Evolutionary conservation across 2,329 filamentous ascomycete genomes (phyloP).

Genomic region (Trichophyton mentagrophytes): DNA sequence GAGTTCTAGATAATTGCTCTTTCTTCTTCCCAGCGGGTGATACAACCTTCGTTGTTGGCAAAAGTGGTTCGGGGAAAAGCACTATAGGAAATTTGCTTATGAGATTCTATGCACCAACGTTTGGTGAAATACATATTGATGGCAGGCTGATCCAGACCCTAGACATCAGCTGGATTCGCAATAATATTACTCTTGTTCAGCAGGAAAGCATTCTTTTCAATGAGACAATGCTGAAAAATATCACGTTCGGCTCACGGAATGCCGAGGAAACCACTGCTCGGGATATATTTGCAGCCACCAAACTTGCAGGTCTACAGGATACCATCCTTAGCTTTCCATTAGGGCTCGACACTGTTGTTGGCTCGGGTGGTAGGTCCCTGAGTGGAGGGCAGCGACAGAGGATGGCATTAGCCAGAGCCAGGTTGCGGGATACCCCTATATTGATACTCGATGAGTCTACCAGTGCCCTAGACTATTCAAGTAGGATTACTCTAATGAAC

Average conservation of each 20-base stretch:
- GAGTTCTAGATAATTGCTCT: constrained; percentile 48
- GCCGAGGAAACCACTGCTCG: constrained; percentile 38
- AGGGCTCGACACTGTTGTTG: constrained; percentile 60
- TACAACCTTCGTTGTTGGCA: constrained; percentile 69
- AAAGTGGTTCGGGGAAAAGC: constrained; percentile 85
- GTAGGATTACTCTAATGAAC: constrained; percentile 55
- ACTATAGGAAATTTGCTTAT: constrained; percentile 71
- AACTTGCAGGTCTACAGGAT: constrained; percentile 55
- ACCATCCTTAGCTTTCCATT: constrained; percentile 55
- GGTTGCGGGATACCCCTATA: constrained; percentile 62
- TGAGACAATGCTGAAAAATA: constrained; percentile 64
- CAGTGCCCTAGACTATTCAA: constrained; percentile 68
- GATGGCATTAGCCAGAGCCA: constrained; percentile 65
- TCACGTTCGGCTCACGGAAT: constrained; percentile 54
- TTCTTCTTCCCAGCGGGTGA: constrained; percentile 61
- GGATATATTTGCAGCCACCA: constrained; percentile 50
- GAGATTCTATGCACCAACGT: constrained; percentile 57
- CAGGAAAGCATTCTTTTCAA: constrained; percentile 73
- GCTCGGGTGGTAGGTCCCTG: constrained; percentile 54
- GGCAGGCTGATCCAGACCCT: constrained; percentile 48
- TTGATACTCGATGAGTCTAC: constrained; percentile 82
- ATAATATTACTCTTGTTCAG: constrained; percentile 68
- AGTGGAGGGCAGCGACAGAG: constrained; percentile 80
- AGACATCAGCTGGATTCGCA: constrained; percentile 58
- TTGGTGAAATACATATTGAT: constrained; percentile 59